Evolutionary conservation across 2,329 filamentous ascomycete species (phyloP).

Genomic region (Xylaria sp.): DNA sequence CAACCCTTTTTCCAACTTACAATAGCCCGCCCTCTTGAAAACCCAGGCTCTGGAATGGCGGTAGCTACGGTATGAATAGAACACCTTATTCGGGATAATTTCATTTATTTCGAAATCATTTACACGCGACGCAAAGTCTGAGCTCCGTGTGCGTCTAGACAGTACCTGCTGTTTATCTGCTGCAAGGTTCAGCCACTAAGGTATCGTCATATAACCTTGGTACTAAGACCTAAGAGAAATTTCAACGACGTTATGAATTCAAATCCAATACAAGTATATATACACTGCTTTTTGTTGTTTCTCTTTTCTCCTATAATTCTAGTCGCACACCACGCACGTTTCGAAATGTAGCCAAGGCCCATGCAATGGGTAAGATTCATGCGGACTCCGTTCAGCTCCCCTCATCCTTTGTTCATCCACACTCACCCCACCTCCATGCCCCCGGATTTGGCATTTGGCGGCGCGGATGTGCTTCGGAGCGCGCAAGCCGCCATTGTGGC

Average conservation of each 20-base stretch:
- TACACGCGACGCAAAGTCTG: too few species aligned
- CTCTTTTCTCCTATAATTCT: background rate
- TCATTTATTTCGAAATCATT: too few species aligned
- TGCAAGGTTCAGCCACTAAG: background rate
- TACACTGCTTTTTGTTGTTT: too few species aligned
- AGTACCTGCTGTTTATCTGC: background rate
- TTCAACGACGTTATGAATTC: background rate
- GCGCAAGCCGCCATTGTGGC: slow-evolving; percentile 9
- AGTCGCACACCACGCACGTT: background rate
- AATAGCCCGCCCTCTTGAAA: too few species aligned
- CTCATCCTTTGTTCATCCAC: background rate
- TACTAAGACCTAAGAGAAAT: background rate
- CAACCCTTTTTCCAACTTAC: too few species aligned
- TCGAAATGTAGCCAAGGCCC: background rate
- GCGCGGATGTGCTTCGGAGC: background rate
- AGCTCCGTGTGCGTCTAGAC: too few species aligned
- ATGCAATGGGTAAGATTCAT: background rate
- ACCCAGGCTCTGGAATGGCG: too few species aligned
- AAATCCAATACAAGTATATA: background rate
- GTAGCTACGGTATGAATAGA: too few species aligned
- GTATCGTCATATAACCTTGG: background rate
- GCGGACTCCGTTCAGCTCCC: background rate
- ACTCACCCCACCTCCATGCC: background rate
- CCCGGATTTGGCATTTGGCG: background rate
- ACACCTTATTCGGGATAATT: too few species aligned